A percentile compares a stretch with the other conserved stretches of the same genome.
Conservation (phyloP, 352 stramenopile genomes). For the Plasmopara viticola region DNA sequence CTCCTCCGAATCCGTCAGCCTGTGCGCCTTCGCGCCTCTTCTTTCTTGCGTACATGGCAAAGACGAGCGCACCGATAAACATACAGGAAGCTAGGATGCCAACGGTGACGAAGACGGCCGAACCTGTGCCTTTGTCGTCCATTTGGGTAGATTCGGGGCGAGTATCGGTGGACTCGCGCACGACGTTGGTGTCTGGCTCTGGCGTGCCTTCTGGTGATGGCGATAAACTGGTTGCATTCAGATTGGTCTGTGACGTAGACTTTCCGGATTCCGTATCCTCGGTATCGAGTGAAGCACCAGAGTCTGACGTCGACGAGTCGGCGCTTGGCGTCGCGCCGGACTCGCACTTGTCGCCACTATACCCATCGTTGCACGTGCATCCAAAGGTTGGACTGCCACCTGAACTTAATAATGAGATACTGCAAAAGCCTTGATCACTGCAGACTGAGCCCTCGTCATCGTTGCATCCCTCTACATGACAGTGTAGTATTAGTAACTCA, state of each 20-base stretch:
- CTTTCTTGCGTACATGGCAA: conserved; percentile 69
- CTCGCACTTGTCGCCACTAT: conserved; percentile 58
- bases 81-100: conserved; percentile 53
- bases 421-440: conserved; percentile 61
- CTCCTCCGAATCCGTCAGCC: conserved; percentile 38
- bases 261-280: not conserved
- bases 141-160: conserved; percentile 19
- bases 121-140: conserved; percentile 36
- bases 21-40: conserved; percentile 54
- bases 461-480: conserved; percentile 29
- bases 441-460: conserved; percentile 44
- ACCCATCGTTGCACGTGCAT: conserved; percentile 64
- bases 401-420: conserved; percentile 19
- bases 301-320: conserved; percentile 12
- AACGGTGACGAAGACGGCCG: conserved; percentile 61
- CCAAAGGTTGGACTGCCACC: conserved; percentile 37
- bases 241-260: conserved; percentile 5
- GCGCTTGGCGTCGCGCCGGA: conserved; percentile 8
- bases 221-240: conserved; percentile 1
- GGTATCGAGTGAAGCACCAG: conserved; percentile 2
- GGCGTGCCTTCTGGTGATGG: conserved; percentile 9
- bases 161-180: conserved; percentile 13
- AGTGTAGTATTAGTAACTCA: conserved; percentile 1
- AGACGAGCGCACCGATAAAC: conserved; percentile 57
- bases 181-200: conserved; percentile 11